Conservation (phyloP, 1,284 basidiomycete species). For the Cystobasidiaceae sp. region DNA sequence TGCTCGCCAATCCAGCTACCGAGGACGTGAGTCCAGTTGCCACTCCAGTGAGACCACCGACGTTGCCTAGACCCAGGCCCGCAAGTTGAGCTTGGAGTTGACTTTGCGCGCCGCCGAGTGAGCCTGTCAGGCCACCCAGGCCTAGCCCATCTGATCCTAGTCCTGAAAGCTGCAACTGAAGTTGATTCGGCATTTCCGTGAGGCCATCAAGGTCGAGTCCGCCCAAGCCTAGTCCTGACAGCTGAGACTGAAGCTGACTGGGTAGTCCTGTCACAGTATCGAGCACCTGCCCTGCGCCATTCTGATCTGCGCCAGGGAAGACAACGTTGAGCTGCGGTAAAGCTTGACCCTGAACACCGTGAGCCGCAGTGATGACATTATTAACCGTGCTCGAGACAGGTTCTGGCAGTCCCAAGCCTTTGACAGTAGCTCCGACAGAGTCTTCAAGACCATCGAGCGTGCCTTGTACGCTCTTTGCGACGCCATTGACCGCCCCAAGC, state of each 20-base stretch:
- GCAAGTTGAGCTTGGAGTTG: background rate
- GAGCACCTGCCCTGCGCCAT: background rate
- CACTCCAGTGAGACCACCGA: background rate
- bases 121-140: background rate
- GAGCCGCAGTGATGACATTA: constrained; percentile 2
- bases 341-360: constrained; percentile 9
- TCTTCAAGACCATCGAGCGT: constrained; percentile 8
- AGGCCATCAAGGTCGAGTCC: too few species aligned
- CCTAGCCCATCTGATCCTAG: background rate
- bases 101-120: background rate
- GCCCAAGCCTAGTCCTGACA: background rate
- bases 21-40: background rate
- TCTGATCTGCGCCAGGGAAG: background rate
- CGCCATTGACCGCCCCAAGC: constrained; percentile 11
- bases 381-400: constrained; percentile 3
- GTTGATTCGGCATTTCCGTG: too few species aligned
- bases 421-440: background rate
- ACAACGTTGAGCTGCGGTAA: background rate
- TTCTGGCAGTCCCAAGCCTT: constrained; percentile 9
- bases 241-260: too few species aligned
- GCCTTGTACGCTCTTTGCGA: background rate
- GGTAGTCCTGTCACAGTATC: too few species aligned
- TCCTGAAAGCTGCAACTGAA: too few species aligned
- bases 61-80: background rate
- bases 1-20: too few species aligned